Evolutionary conservation across 805 yeast genomes (phyloP), one percentile per base, ranked within the genome.

Genomic region (Priceomyces fermenticarens): DNA sequence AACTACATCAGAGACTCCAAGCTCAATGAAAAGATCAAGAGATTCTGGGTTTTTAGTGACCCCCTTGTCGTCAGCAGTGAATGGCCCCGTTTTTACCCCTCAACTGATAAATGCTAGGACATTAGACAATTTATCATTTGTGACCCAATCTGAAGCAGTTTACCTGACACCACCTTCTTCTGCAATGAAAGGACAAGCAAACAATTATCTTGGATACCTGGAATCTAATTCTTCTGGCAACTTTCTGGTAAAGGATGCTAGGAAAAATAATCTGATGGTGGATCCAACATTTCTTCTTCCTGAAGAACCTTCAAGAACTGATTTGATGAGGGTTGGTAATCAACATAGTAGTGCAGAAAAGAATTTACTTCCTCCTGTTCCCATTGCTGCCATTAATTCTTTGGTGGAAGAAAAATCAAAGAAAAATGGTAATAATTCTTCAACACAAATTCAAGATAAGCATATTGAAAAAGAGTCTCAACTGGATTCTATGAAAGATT

Each of bases 81-180:
- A 38, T 35, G 43, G 43, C 5, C 42, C 49, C 6, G 30, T 48
- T 3, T 52, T 45, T 41, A 44, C 58, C 13, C 54, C 57, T 10
- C 43, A 45, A 42, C 57, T 49, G 36, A 52, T 65, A 40, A 61
- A 62, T 46, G 32, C 62, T n/a, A 60, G 56, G 39, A 54, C 70
- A 7, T 47, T 64, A 49, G 70, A 64, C 33, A 65, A 65, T 35
- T 51, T 65, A 25, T 57, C 66, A 10, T 49, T 45, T 47, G 55
- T 63, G 29, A 63, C 69, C 26, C 61, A 54, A 29, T 47, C 53
- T 10, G 43, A 43, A 20, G n/a, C 35, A 25, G 15, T 25, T 9
- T 54, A 49, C 44, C 49, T 45, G 34, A 53, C 58, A 10, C 58
- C 57, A 3, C 62, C 59, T 20, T 47, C 51, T 10, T 47, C 52